Evolutionary conservation across 73 alveolate genomes (phyloP).

Genomic region (Tetrahymena elliotti): DNA sequence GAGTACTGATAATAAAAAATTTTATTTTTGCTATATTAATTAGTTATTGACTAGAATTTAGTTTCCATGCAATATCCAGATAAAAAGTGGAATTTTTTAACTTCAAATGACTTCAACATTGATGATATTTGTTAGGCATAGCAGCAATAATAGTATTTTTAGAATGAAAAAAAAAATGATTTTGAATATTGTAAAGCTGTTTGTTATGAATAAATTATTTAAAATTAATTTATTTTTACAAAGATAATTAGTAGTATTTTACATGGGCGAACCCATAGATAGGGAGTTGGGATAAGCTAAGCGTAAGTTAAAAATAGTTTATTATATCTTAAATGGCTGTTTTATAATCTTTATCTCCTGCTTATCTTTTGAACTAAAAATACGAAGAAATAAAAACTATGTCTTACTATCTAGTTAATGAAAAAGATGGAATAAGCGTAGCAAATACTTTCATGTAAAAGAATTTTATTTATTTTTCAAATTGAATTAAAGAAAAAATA

Average conservation of each 20-base stretch:
- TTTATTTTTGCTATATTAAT: background rate
- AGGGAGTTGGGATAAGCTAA: background rate
- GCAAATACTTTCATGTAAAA: background rate
- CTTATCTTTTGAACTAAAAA: background rate
- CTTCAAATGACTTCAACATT: background rate
- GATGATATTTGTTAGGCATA: background rate
- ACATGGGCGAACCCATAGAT: background rate
- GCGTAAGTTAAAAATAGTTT: background rate
- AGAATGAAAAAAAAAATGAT: background rate
- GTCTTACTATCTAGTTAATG: background rate
- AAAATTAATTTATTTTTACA: background rate
- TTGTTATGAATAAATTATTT: background rate
- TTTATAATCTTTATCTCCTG: background rate
- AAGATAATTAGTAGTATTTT: background rate
- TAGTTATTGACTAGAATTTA: background rate
- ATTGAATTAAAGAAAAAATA: too few relatives aligned
- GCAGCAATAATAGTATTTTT: background rate
- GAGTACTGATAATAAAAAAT: background rate
- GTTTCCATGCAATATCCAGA: background rate
- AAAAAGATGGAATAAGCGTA: background rate
- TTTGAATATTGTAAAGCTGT: background rate
- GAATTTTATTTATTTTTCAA: background rate
- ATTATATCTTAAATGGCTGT: background rate
- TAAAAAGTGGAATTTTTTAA: background rate
- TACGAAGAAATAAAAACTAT: background rate